phyloP scores from a whole-genome alignment of 768 basidiomycete species.

The Lepiota subincarnata region DNA sequence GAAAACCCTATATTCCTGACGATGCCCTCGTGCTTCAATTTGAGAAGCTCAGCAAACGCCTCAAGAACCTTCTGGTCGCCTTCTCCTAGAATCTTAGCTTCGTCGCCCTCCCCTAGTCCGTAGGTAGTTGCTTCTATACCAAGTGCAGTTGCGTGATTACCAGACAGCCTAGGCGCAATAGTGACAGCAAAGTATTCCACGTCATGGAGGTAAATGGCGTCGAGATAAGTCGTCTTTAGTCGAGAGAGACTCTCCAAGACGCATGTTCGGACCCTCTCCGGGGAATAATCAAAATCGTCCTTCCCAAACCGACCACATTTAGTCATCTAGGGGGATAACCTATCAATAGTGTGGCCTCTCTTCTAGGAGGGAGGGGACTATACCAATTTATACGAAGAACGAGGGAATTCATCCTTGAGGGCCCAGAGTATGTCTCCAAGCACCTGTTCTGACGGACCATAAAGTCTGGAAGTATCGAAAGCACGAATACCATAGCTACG shows the following conservation, averaged over 20 bases:
- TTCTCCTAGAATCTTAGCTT: conserved; percentile 53
- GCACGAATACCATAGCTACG: conserved; percentile 73
- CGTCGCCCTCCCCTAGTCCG: conserved; percentile 58
- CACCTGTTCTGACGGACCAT: conserved; percentile 76
- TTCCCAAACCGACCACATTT: conserved; percentile 80
- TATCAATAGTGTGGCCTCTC: background rate
- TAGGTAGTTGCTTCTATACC: conserved; percentile 51
- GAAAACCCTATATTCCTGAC: conserved; percentile 76
- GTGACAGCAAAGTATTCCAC: conserved; percentile 69
- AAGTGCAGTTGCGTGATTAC: conserved; percentile 56
- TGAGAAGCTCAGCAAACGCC: conserved; percentile 61
- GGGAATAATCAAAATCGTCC: conserved; percentile 70
- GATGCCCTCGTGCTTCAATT: conserved; percentile 68
- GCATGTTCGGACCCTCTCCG: conserved; percentile 58
- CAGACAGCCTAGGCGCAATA: conserved; percentile 44
- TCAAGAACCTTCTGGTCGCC: conserved; percentile 72
- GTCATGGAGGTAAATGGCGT: conserved; percentile 81
- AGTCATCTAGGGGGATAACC: conserved; percentile 53
- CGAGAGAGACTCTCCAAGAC: conserved; percentile 64
- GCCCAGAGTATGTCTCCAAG: conserved; percentile 62
- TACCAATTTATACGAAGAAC: conserved; percentile 74
- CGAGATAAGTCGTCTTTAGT: conserved; percentile 73
- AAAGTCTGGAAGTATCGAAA: conserved; percentile 81
- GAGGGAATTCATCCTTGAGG: conserved; percentile 67
- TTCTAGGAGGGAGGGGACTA: conserved; percentile 13